phyloP scores from a whole-genome alignment of 176 grass and related monocot genomes.

The Carex cristatella region DNA sequence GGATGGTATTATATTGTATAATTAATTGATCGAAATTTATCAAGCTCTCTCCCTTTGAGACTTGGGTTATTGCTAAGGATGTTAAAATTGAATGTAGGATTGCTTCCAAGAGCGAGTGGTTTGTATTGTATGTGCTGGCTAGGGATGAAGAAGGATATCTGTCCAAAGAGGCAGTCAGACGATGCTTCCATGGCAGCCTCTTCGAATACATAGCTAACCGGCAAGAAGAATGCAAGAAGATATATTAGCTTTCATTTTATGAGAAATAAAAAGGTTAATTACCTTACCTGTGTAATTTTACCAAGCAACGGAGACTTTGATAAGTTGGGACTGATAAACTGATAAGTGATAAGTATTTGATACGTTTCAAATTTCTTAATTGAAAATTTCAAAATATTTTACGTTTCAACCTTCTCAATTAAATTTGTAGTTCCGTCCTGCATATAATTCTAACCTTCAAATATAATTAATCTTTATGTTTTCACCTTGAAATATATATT shows the following conservation, averaged over 20 bases:
- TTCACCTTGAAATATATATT: no score
- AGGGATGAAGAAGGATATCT: conserved; percentile 69
- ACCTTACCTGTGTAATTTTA: neutral
- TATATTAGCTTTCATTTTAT: conserved; percentile 31
- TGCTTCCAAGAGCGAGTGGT: conserved; percentile 64
- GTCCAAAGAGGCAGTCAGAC: conserved; percentile 64
- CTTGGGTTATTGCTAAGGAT: neutral
- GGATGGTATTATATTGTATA: no score
- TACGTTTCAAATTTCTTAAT: no score
- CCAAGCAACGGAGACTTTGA: neutral
- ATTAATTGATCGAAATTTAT: neutral
- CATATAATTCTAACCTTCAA: no score
- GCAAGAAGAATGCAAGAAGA: conserved; percentile 42
- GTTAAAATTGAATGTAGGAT: conserved; percentile 30
- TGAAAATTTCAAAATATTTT: no score
- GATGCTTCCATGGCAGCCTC: conserved; percentile 65
- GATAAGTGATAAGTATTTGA: neutral
- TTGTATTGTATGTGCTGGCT: conserved; percentile 52
- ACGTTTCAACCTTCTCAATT: no score
- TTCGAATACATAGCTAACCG: conserved; percentile 57
- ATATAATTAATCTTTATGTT: no score
- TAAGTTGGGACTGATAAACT: no score
- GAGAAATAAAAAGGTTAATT: neutral
- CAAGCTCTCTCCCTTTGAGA: neutral
- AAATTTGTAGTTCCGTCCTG: no score